Conservation (phyloP, 2,329 filamentous ascomycete species). For the Coniella lustricola region DNA sequence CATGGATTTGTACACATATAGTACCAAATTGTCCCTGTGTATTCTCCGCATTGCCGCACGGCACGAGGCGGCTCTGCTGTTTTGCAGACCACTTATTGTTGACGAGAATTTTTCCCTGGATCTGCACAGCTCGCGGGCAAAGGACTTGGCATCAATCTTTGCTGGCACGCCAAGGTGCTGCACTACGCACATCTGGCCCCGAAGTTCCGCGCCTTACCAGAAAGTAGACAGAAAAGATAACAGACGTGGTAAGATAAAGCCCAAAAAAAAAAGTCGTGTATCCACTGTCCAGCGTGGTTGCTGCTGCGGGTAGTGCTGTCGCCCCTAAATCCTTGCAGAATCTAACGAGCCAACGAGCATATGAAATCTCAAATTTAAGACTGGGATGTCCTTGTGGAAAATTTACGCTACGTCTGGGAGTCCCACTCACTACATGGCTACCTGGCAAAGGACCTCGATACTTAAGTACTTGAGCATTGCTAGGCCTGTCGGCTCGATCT, state of each 20-base stretch:
- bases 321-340: conserved; percentile 1
- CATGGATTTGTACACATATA: too few relatives aligned
- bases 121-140: too few relatives aligned
- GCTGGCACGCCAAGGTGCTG: too few relatives aligned
- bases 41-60: neutral
- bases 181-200: too few relatives aligned
- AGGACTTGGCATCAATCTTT: too few relatives aligned
- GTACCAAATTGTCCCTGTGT: neutral
- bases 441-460: too few relatives aligned
- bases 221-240: neutral
- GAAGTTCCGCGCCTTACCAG: neutral
- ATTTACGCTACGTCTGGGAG: neutral
- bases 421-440: too few relatives aligned
- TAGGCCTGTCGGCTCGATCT: neutral
- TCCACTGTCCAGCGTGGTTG: neutral
- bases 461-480: neutral
- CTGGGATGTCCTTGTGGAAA: neutral
- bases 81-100: neutral
- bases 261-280: neutral
- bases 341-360: neutral
- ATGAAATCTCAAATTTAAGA: conserved; percentile 1
- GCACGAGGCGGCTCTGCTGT: too few relatives aligned
- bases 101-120: too few relatives aligned
- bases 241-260: neutral
- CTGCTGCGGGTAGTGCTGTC: neutral